Evolutionary conservation across 345 rosid genomes (phyloP).

Genomic region (Hibiscus tridactylites): DNA sequence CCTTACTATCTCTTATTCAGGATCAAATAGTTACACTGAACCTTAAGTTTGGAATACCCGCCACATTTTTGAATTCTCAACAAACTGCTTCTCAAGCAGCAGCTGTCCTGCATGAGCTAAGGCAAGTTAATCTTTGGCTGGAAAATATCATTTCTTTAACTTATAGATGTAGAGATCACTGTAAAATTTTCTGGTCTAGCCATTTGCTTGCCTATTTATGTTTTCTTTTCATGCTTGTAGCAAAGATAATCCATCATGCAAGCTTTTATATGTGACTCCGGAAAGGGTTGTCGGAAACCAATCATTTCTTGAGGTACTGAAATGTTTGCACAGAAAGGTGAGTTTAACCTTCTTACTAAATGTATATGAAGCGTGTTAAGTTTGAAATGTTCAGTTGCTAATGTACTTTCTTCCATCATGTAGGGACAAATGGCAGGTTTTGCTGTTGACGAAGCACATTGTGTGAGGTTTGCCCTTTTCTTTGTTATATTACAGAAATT

Average conservation of each 20-base stretch:
- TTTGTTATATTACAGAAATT: neutral
- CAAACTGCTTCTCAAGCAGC: conserved; percentile 76
- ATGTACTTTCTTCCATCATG: neutral
- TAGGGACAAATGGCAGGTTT: conserved; percentile 73
- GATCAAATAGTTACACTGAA: conserved; percentile 80
- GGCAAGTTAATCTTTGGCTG: conserved; percentile 34
- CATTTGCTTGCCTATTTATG: neutral
- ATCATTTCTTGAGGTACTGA: conserved; percentile 50
- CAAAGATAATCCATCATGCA: conserved; percentile 73
- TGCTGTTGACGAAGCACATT: conserved; percentile 89
- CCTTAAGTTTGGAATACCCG: conserved; percentile 74
- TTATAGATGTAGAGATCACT: neutral
- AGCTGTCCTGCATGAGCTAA: conserved; percentile 70
- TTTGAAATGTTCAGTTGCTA: conserved; percentile 1
- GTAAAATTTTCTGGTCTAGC: neutral
- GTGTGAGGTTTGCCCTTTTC: conserved; percentile 56
- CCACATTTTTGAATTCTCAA: conserved; percentile 83
- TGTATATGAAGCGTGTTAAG: neutral
- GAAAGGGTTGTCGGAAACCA: conserved; percentile 75
- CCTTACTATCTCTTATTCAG: conserved; percentile 77
- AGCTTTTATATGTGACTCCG: conserved; percentile 87
- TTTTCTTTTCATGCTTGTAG: conserved; percentile 25
- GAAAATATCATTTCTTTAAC: neutral
- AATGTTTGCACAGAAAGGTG: conserved; percentile 61
- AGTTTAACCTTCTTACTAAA: neutral